These are phyloP conservation scores for Acephala macrosclerotiorum DNA, from an alignment of 2,329 filamentous ascomycete genomes.

Conservation along the genomic window DNA sequence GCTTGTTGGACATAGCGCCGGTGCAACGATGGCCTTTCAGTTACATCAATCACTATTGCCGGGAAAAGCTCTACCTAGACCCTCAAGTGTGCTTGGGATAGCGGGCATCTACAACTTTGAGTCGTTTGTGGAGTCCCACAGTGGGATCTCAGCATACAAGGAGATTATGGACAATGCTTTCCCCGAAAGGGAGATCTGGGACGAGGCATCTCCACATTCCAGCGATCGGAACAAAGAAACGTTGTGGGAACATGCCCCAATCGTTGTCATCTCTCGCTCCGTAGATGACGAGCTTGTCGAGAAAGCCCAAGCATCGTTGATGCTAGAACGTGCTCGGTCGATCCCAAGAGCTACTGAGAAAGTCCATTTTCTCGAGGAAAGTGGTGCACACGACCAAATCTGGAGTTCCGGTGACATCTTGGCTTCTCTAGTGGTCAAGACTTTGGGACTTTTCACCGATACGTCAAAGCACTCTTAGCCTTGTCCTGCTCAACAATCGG, in stretches of 20 bases:
- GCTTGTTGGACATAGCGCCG: constrained; percentile 68
- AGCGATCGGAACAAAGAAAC: constrained; percentile 9
- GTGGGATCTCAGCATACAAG: constrained; percentile 59
- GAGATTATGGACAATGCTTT: constrained; percentile 68
- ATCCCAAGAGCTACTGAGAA: constrained; percentile 31
- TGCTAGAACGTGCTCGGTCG: constrained; percentile 33
- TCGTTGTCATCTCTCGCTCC: constrained; percentile 44
- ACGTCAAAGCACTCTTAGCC: not conserved
- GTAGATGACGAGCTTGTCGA: constrained; percentile 50
- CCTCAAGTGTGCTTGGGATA: constrained; percentile 64
- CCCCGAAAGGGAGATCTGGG: constrained; percentile 57
- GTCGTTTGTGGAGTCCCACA: constrained; percentile 55
- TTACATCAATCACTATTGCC: constrained; percentile 40
- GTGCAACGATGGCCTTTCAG: constrained; percentile 70
- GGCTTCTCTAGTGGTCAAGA: constrained; percentile 51
- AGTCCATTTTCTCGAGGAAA: constrained; percentile 51
- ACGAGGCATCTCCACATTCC: constrained; percentile 57
- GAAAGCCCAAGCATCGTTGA: constrained; percentile 36
- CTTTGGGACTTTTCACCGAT: constrained; percentile 10
- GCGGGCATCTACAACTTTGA: constrained; percentile 74
- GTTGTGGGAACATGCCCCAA: constrained; percentile 28
- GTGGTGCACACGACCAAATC: constrained; percentile 68
- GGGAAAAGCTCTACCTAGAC: constrained; percentile 46
- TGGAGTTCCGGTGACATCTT: constrained; percentile 67
- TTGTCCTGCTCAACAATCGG: not conserved